Evolutionary conservation across 345 rosid genomes (phyloP).

Genomic region (Rhizophora mangle): DNA sequence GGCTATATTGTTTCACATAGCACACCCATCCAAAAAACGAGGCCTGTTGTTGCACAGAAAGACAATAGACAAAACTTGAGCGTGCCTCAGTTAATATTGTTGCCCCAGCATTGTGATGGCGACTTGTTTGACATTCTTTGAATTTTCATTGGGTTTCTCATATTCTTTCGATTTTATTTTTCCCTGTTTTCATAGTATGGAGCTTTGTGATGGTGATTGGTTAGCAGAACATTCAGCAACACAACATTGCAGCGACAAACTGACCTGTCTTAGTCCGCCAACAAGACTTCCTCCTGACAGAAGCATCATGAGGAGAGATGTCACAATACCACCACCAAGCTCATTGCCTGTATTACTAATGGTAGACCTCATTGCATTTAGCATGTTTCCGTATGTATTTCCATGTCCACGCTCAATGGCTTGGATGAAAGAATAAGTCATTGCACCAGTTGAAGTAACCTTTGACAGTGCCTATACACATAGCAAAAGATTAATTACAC

Average conservation of each 20-base stretch:
- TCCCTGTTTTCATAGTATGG: background rate
- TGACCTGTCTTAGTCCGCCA: constrained; percentile 48
- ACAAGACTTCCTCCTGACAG: constrained; percentile 43
- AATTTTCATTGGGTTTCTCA: background rate
- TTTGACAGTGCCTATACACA: constrained; percentile 60
- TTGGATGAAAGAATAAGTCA: constrained; percentile 88
- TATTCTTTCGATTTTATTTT: background rate
- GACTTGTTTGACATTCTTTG: too few species aligned
- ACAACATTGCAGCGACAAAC: background rate
- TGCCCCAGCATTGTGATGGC: too few species aligned
- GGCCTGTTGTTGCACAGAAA: background rate
- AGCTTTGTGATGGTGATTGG: background rate
- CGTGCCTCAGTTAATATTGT: too few species aligned
- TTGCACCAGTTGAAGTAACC: constrained; percentile 81
- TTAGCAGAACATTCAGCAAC: background rate
- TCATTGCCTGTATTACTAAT: constrained; percentile 38
- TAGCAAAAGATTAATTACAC: background rate
- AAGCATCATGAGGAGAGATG: constrained; percentile 63
- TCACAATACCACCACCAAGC: constrained; percentile 44
- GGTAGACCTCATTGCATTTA: constrained; percentile 74
- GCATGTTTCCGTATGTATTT: constrained; percentile 60
- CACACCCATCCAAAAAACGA: background rate
- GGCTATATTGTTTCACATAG: background rate
- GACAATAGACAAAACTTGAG: background rate
- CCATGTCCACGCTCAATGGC: constrained; percentile 74